phyloP scores from a whole-genome alignment of 2,329 filamentous ascomycete genomes.

The Xylariales sp. region DNA sequence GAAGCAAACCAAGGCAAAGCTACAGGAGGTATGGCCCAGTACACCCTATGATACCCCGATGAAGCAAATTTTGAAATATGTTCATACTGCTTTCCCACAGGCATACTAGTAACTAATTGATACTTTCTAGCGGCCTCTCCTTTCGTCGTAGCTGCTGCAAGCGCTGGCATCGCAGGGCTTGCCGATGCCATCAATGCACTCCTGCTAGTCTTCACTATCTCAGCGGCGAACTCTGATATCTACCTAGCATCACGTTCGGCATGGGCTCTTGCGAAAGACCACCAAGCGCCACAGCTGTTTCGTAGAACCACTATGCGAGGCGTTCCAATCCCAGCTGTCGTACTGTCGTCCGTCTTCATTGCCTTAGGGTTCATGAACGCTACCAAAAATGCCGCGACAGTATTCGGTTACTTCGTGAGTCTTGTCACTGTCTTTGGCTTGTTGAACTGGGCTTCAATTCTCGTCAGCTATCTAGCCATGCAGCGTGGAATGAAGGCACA shows the following conservation, averaged over 20 bases:
- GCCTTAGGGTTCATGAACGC: conserved; percentile 49
- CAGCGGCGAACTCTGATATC: conserved; percentile 53
- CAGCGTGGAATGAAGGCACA: background rate
- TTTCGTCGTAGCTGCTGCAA: conserved; percentile 48
- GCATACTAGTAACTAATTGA: too few relatives aligned
- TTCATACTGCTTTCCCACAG: too few relatives aligned
- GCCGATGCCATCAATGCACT: conserved; percentile 56
- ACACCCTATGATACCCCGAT: too few relatives aligned
- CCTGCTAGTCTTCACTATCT: conserved; percentile 51
- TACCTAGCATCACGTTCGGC: conserved; percentile 53
- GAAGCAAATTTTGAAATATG: too few relatives aligned
- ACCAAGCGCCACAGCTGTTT: conserved; percentile 45
- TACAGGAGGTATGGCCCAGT: too few relatives aligned
- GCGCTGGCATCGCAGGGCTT: conserved; percentile 42
- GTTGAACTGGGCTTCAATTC: background rate
- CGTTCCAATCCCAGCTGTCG: conserved; percentile 57
- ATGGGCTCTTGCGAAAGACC: conserved; percentile 50
- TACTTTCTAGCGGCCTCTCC: too few relatives aligned
- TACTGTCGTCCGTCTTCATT: conserved; percentile 50
- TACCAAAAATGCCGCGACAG: background rate
- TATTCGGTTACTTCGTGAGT: background rate
- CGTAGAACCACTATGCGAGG: conserved; percentile 46
- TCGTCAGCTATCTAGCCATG: background rate
- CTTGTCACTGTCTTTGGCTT: background rate
- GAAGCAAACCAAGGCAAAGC: conserved; percentile 29